These are phyloP conservation scores for Leucocoprinus leucothites DNA, from an alignment of 768 basidiomycete genomes.

Conservation along the genomic window DNA sequence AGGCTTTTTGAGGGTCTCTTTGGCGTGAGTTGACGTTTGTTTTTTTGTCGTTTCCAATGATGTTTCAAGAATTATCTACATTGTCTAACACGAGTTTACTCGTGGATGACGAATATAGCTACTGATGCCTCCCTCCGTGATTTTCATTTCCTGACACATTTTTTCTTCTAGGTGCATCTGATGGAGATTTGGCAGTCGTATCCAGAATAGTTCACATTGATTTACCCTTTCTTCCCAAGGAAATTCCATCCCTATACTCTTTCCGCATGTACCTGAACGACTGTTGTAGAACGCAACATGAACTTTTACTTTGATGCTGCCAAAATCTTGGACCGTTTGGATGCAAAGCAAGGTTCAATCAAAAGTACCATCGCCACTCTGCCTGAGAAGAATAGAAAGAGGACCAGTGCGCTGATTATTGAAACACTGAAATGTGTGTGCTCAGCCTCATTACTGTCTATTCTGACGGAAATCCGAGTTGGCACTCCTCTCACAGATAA, in stretches of 20 bases:
- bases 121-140: conserved; percentile 20
- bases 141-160: conserved; percentile 8
- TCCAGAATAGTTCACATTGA: not conserved
- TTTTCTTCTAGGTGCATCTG: conserved; percentile 4
- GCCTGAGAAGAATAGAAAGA: conserved; percentile 70
- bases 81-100: conserved; percentile 68
- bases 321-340: conserved; percentile 77
- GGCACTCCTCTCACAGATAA: conserved; percentile 62
- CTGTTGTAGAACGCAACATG: conserved; percentile 52
- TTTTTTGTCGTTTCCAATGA: conserved; percentile 37
- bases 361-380: conserved; percentile 77
- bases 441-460: conserved; percentile 5
- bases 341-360: conserved; percentile 89
- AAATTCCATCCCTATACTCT: not conserved
- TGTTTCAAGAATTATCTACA: conserved; percentile 81
- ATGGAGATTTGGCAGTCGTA: conserved; percentile 2
- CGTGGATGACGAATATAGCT: conserved; percentile 46
- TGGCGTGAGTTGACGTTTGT: conserved; percentile 17
- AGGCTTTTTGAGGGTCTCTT: not conserved
- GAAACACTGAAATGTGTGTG: conserved; percentile 92
- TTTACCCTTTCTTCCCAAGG: conserved; percentile 1
- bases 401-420: conserved; percentile 84
- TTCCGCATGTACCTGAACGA: conserved; percentile 16
- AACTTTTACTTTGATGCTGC: conserved; percentile 96
- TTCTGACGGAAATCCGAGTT: conserved; percentile 13